phyloP scores from a whole-genome alignment of 495 filamentous ascomycete genomes.

The Cladorrhinum samala region DNA sequence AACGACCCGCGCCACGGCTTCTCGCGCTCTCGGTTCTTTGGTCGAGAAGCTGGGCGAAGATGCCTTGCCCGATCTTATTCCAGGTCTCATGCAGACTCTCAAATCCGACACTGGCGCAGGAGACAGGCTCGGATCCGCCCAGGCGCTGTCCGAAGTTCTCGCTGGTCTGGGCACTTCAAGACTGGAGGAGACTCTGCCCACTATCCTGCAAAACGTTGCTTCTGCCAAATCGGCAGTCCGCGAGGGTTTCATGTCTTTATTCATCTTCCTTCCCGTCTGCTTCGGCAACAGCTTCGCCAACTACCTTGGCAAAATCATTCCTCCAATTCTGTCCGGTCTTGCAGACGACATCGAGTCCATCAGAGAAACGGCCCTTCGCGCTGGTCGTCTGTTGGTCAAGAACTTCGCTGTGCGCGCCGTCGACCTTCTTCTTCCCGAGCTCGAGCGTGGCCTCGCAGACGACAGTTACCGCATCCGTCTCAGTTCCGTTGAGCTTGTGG shows the following conservation, averaged over 20 bases:
- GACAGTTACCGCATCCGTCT: slow-evolving; percentile 94
- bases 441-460: slow-evolving; percentile 91
- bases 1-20: slow-evolving; percentile 92
- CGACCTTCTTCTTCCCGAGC: slow-evolving; percentile 85
- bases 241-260: slow-evolving; percentile 98
- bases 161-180: slow-evolving; percentile 87
- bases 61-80: slow-evolving; percentile 92
- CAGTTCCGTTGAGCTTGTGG: slow-evolving; percentile 95
- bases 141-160: slow-evolving; percentile 94
- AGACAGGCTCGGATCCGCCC: slow-evolving; percentile 90
- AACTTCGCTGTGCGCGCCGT: slow-evolving; percentile 95
- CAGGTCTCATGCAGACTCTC: slow-evolving; percentile 92
- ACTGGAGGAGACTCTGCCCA: slow-evolving; percentile 92
- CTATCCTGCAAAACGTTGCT: slow-evolving; percentile 91
- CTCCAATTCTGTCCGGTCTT: slow-evolving; percentile 87
- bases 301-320: slow-evolving; percentile 93
- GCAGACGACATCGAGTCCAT: slow-evolving; percentile 95
- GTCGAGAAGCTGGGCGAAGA: slow-evolving; percentile 98
- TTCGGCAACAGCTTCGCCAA: slow-evolving; percentile 98
- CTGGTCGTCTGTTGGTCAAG: slow-evolving; percentile 90
- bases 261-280: slow-evolving; percentile 97
- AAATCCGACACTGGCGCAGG: slow-evolving; percentile 96
- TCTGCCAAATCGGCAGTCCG: slow-evolving; percentile 85
- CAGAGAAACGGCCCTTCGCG: slow-evolving; percentile 84
- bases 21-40: slow-evolving; percentile 88